Base-by-base conservation (phyloP, 2,329 filamentous ascomycete species). In the Fusarium nurragi region DNA sequence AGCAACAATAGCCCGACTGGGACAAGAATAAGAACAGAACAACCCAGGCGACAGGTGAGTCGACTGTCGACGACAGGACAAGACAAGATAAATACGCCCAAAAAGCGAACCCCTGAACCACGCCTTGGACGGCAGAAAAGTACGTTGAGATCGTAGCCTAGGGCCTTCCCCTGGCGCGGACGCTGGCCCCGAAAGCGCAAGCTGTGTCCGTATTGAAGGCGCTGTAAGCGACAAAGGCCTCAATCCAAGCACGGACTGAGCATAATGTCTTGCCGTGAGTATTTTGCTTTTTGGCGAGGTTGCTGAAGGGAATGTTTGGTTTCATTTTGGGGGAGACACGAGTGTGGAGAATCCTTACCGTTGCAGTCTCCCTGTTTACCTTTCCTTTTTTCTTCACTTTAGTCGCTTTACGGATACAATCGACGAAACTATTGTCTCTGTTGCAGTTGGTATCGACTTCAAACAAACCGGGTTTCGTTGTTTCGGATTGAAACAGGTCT, bases 111-210 rank as follows among this genome's bases (percentile, higher is more conserved):
- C 51, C 51, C 52, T 54, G 45, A 47, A 37, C 37, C 46, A 44
- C 46, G 28, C 62, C 50, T 47, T 58, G 47, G 16, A 8, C 30
- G 16, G 30, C 16, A 14, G 14, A n/a, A 16, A 7, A 32, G 16
- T 13, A 32, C 36, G 52, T 55, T 46, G 56, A 45, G 68, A 70
- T 70, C 65, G 56, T 67, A 65, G 54, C 22, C 68, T 39, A 59
- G 67, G 67, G 38, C 30, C 30, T 13, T 32, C 16, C 30, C 30
- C 30, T 32, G 16, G 13, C 44, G 44, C 48, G 52, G 62, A 57
- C 38, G 32, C 39, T 58, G 25, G 40, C 18, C 39, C 41, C 34
- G 49, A 22, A 60, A 43, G 19, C 21, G 54, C 40, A 60, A 39
- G 25, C 26, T 32, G 19, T 14, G 37, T 32, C 14, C 37, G 37